Percentiles rank a stretch among this genome's conserved stretches.
These are phyloP conservation scores for Phalaenopsis aphrodite DNA, from an alignment of 106 monocot species.

Conservation along the genomic window DNA sequence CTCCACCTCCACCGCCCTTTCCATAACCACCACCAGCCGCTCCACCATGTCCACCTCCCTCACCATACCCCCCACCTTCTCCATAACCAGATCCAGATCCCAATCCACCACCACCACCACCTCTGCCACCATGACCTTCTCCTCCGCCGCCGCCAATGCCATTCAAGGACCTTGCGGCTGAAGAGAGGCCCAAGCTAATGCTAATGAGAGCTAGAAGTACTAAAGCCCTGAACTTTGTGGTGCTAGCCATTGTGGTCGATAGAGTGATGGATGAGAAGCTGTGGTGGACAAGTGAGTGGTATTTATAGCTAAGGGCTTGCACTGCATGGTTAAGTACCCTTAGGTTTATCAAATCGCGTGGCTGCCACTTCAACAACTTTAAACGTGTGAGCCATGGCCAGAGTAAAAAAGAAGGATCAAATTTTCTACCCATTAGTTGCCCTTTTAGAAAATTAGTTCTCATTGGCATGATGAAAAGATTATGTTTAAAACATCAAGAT, in stretches of 20 bases:
- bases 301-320: slow-evolving; percentile 6
- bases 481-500: background rate
- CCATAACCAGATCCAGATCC: slow-evolving; percentile 4
- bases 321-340: background rate
- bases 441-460: background rate
- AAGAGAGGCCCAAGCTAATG: background rate
- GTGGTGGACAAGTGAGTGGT: background rate
- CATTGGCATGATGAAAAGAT: background rate
- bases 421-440: background rate
- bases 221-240: background rate
- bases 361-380: background rate
- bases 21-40: background rate
- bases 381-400: background rate
- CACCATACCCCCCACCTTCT: background rate
- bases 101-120: background rate
- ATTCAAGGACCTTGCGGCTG: background rate
- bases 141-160: background rate
- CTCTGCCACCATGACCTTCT: background rate
- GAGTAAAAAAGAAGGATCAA: background rate
- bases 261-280: background rate
- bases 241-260: background rate
- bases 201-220: background rate
- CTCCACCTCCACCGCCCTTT: background rate
- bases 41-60: background rate
- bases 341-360: background rate